Evolutionary conservation across 768 basidiomycete species (phyloP).

Genomic region (Kwoniella shandongensis): DNA sequence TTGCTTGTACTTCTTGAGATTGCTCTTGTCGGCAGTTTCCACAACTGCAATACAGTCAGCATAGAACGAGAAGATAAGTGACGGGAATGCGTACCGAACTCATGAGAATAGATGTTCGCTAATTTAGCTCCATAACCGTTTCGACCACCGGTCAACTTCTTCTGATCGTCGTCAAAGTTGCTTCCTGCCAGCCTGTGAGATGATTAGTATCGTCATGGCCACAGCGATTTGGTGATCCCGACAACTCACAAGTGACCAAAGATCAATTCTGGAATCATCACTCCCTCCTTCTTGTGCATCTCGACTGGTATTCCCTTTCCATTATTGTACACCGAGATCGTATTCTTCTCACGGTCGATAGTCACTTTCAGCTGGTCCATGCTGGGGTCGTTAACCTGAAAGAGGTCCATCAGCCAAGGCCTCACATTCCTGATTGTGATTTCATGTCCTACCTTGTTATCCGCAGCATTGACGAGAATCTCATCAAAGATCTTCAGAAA

Average conservation of each 20-base stretch:
- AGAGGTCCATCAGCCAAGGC: constrained; percentile 3
- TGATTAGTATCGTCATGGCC: background rate
- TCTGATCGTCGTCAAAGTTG: constrained; percentile 98
- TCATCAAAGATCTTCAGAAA: constrained; percentile 99
- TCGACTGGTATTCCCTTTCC: constrained; percentile 96
- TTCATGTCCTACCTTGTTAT: constrained; percentile 79
- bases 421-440: background rate
- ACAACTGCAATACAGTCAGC: constrained; percentile 56
- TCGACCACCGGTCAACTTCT: constrained; percentile 95
- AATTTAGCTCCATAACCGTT: constrained; percentile 99
- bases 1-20: constrained; percentile 88
- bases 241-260: constrained; percentile 74
- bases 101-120: constrained; percentile 94
- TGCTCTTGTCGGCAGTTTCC: constrained; percentile 88
- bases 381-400: constrained; percentile 79
- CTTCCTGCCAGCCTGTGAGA: constrained; percentile 70
- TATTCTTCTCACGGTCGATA: constrained; percentile 77
- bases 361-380: constrained; percentile 91
- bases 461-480: constrained; percentile 97
- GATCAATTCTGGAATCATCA: constrained; percentile 95
- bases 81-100: constrained; percentile 63
- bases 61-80: background rate
- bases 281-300: constrained; percentile 86
- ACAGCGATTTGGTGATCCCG: background rate
- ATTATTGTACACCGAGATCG: constrained; percentile 92